Evolutionary conservation across 495 filamentous ascomycete species (phyloP), one percentile per base, ranked within the genome.

Genomic region (Wilcoxina mikolae): DNA sequence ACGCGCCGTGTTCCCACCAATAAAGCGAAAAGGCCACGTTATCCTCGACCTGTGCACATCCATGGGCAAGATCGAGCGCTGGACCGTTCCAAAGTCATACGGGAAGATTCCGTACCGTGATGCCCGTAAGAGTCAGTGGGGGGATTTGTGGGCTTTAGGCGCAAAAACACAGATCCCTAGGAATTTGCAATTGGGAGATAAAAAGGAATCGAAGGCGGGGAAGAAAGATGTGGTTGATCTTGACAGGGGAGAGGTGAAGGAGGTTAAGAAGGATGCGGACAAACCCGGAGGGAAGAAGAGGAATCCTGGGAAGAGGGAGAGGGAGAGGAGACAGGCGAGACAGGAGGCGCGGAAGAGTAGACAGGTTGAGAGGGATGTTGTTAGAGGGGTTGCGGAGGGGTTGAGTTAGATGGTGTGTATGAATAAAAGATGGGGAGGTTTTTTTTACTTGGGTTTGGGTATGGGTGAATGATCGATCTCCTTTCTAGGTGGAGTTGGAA

Each of bases 61-160:
- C 0, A 70, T 74, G 1, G 93, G 82, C 20, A 78, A 73, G 29
- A 79, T 96, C n/a, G 91, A 98, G 69, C 85, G 91, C 39, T 98
- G 91, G 91, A 85, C 81, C 0, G 80, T 98, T 0, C 85, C 91
- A 1, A 80, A 78, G 53, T 86, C 81, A 35, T 93, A 80, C 68
- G 81, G 82, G 57, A 81, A 76, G 54, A 76, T 81, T 58, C 86
- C 86, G 2, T 96, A 85, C 71, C 82, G 81, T 42, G 93, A 98
- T 64, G 93, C 93, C 25, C 79, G 90, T 54, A 98, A 98, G 67
- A 76, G 82, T 0, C 68, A 67, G 33, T 96, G 91, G 91, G 91
- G 93, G 41, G 91, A 98, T 67, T 71, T 95, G 18, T 98, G 91
- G 91, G 87, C 88, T 4, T 72, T 98, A 2, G 93, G 90, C 0